These are phyloP conservation scores for Syncephalastrum contaminatum DNA, from an alignment of 371 early-diverging fungal genomes.

Conservation along the genomic window DNA sequence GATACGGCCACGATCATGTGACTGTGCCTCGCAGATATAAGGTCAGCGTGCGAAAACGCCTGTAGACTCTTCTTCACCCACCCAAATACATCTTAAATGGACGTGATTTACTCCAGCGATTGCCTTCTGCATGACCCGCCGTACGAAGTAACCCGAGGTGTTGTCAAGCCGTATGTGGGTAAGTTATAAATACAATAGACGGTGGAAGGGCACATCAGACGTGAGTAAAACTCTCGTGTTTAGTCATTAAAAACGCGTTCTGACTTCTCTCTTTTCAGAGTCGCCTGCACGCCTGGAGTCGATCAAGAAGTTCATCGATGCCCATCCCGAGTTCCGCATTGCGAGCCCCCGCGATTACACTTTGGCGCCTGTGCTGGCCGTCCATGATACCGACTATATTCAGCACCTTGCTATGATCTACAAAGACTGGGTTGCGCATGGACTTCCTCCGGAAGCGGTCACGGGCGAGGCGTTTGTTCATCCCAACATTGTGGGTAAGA, in stretches of 20 bases:
- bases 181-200: constrained; percentile 2
- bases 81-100: constrained; percentile 16
- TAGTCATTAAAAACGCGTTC: background rate
- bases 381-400: constrained; percentile 61
- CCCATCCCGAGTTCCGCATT: constrained; percentile 27
- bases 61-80: too few relatives aligned
- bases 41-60: too few relatives aligned
- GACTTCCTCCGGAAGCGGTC: constrained; percentile 58
- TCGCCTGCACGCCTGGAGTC: constrained; percentile 38
- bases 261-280: constrained; percentile 16
- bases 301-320: constrained; percentile 30
- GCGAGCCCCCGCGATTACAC: constrained; percentile 51
- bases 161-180: constrained; percentile 33
- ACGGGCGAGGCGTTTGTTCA: constrained; percentile 59
- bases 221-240: background rate
- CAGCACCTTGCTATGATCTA: constrained; percentile 58
- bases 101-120: constrained; percentile 44
- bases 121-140: constrained; percentile 43
- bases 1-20: too few relatives aligned
- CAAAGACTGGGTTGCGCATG: constrained; percentile 56
- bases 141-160: constrained; percentile 38
- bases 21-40: too few relatives aligned
- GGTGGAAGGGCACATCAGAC: background rate
- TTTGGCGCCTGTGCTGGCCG: constrained; percentile 51
- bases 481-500: constrained; percentile 23